Evolutionary conservation across 2,329 filamentous ascomycete species (phyloP).

Genomic region (Cordyceps cateniannulata): DNA sequence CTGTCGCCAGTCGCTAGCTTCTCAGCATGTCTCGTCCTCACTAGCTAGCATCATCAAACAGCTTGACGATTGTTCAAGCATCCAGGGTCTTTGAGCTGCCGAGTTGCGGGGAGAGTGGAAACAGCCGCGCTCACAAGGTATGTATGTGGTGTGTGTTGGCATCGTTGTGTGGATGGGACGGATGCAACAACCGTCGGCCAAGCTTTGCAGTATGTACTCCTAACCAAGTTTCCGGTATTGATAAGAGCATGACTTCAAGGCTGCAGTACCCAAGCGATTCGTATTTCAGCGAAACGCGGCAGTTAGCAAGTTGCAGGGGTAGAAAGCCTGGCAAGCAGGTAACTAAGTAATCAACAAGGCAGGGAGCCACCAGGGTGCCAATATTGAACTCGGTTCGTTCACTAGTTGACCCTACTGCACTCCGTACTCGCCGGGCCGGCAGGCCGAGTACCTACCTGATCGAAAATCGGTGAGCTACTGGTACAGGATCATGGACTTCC

Average conservation of each 20-base stretch:
- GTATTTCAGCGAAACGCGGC: neutral
- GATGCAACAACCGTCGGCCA: neutral
- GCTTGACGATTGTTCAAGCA: neutral
- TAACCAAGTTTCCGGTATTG: neutral
- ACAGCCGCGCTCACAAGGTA: neutral
- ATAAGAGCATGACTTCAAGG: neutral
- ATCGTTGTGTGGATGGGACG: neutral
- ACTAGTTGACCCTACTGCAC: neutral
- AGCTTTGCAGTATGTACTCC: neutral
- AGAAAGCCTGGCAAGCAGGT: too few species aligned
- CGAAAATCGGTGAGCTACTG: neutral
- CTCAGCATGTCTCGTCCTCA: neutral
- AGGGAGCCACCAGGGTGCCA: neutral
- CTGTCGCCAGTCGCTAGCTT: too few species aligned
- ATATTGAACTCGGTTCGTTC: neutral
- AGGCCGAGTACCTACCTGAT: neutral
- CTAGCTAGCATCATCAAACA: neutral
- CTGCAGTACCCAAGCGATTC: neutral
- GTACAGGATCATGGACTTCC: neutral
- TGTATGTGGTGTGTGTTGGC: too few species aligned
- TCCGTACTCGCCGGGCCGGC: neutral
- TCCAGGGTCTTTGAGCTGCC: neutral
- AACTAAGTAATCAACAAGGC: neutral
- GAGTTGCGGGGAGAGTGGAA: neutral
- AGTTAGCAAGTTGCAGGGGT: conserved; percentile 7